phyloP scores from a whole-genome alignment of 306 rosid genomes.

The Prunus mira region DNA sequence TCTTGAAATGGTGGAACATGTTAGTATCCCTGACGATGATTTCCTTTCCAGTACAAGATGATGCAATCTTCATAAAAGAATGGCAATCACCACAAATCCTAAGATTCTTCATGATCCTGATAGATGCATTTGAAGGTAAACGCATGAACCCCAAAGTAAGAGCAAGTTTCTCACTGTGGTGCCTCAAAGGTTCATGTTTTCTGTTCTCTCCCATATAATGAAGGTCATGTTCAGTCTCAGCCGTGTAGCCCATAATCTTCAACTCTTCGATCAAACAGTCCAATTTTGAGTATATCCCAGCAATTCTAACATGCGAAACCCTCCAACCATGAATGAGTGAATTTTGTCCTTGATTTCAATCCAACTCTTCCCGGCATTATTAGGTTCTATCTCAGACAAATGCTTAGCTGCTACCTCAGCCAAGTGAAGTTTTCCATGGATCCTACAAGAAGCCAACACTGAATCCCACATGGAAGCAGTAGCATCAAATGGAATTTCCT shows the following conservation, averaged over 20 bases:
- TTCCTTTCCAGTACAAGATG: conserved; percentile 43
- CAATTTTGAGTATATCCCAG: conserved; percentile 49
- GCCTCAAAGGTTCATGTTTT: conserved; percentile 67
- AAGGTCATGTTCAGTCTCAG: conserved; percentile 56
- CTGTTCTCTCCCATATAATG: conserved; percentile 65
- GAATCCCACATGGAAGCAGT: conserved; percentile 90
- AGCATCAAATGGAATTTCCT: conserved; percentile 58
- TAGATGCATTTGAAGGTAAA: conserved; percentile 58
- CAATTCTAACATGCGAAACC: conserved; percentile 49
- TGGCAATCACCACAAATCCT: conserved; percentile 95
- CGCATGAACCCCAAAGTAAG: conserved; percentile 67
- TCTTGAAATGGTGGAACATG: conserved; percentile 71
- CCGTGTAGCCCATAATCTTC: conserved; percentile 53
- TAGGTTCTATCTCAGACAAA: conserved; percentile 68
- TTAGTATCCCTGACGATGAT: conserved; percentile 79
- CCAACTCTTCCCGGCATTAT: conserved; percentile 90
- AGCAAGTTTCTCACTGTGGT: conserved; percentile 89
- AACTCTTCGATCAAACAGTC: conserved; percentile 60
- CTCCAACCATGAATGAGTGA: conserved; percentile 80
- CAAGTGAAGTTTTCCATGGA: conserved; percentile 49
- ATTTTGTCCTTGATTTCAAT: conserved; percentile 67
- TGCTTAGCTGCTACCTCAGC: conserved; percentile 79
- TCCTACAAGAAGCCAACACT: conserved; percentile 75
- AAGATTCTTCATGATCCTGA: conserved; percentile 87
- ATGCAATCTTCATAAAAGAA: conserved; percentile 67